Base-by-base conservation (phyloP, 83 land plant species). In the Diphasiastrum complanatum region DNA sequence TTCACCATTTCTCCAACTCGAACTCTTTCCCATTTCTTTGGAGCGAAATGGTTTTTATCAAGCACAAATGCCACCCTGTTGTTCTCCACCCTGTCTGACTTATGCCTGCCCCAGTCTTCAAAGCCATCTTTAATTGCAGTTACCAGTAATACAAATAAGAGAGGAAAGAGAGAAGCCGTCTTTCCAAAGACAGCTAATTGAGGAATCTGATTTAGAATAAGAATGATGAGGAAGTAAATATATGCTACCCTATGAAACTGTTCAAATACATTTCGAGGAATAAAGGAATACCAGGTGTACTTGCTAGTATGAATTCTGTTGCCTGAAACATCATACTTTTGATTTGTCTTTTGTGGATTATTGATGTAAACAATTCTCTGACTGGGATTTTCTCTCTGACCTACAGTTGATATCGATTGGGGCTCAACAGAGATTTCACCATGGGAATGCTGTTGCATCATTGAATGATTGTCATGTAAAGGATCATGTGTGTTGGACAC, bases 81-180 rank as follows among this genome's bases (percentile, higher is more conserved):
- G 75, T 92, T 92, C 71, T 92, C 98, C 12, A 64, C 76, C 49
- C 70, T 60, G 45, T 92, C 98, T 11, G 96, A 85, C 38, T 88
- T 69, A 72, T 85, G 96, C 38, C 98, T 60, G 11, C 98, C 72
- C 84, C 87, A 92, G 64, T 92, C 98, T 49, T 92, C 98, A 66
- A 85, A 92, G 2, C 86, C 98, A 78, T 92, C 98, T 62, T 92
- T 92, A 33, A 92, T 69, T 49, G 98, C 96, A 3, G 98, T 88
- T 28, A 92, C 91, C 45, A 74, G 75, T 11, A 92, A 75, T 47
- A 92, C 98, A 64, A 92, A 83, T 1, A 85, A 72, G 6, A 92
- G 85, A 26, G 98, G 98, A 45, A 92, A 81, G 55, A 92, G 88
- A 47, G 98, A 92, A 24, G 80, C 96, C 3, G 86, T 81, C 62